Evolutionary conservation across 768 basidiomycete species (phyloP).

Genomic region (Pisolithus albus): DNA sequence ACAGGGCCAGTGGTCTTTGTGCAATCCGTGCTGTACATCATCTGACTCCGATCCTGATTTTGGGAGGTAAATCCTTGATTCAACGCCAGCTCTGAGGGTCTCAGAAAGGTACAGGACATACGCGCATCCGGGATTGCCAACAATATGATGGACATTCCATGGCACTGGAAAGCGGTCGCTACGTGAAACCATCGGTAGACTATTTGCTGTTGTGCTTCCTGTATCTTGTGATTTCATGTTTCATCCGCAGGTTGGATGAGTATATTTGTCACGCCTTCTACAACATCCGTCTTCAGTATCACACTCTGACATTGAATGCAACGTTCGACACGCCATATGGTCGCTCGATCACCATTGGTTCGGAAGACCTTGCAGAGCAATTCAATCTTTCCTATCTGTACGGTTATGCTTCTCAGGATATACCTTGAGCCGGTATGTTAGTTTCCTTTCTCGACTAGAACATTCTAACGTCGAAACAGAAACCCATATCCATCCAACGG

Average conservation of each 20-base stretch:
- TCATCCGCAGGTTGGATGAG: slow-evolving; percentile 51
- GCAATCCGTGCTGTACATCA: slow-evolving; percentile 70
- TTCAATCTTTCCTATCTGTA: slow-evolving; percentile 62
- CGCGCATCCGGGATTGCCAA: slow-evolving; percentile 76
- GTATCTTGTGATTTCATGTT: not conserved
- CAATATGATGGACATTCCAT: slow-evolving; percentile 67
- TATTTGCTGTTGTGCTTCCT: not conserved
- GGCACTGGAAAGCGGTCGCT: slow-evolving; percentile 76
- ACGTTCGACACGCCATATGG: slow-evolving; percentile 61
- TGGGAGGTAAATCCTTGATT: slow-evolving; percentile 48
- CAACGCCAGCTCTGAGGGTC: not conserved
- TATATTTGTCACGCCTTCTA: slow-evolving; percentile 20
- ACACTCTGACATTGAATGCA: slow-evolving; percentile 44
- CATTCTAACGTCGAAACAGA: slow-evolving; percentile 26
- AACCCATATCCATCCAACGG: slow-evolving; percentile 55
- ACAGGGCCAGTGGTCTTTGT: slow-evolving; percentile 66
- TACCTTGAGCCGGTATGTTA: slow-evolving; percentile 50
- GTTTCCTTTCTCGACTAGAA: not conserved
- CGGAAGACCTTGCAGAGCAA: slow-evolving; percentile 43
- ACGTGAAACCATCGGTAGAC: slow-evolving; percentile 83
- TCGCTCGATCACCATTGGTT: slow-evolving; percentile 43
- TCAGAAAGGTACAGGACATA: slow-evolving; percentile 44
- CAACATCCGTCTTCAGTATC: slow-evolving; percentile 42
- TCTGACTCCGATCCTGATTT: slow-evolving; percentile 71
- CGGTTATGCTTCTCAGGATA: slow-evolving; percentile 71